Evolutionary conservation across 2,329 filamentous ascomycete genomes (phyloP), one percentile per base, ranked within the genome.

Genomic region (Colletotrichum eleusines): DNA sequence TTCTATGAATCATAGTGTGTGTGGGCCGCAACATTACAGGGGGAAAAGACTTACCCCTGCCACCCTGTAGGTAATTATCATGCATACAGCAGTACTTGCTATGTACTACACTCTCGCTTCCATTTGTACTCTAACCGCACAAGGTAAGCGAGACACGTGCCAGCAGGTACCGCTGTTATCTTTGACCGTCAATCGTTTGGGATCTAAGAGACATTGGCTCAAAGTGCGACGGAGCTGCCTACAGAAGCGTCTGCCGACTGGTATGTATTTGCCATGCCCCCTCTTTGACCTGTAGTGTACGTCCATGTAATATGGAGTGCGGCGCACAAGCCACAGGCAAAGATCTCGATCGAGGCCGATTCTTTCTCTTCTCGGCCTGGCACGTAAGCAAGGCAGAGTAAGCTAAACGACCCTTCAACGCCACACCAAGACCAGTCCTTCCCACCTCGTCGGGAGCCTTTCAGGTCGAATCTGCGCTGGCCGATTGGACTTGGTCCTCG

Each of bases 341-440:
- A 33, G 69, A 71, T 71, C 69, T 71, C 69, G 69, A 71, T 71
- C 64, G 44, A 12, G 51, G 58, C 14, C 59, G 59, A 71, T 69
- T 59, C 18, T 59, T 71, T 18, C 69, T 57, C 28, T 69, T 68
- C 46, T 71, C 65, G 59, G 69, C 35, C 33, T 71, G 59, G 53
- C 31, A 59, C 40, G 58, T 69, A 46, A 62, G 44, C 64, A 63
- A 62, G 57, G 42, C 35, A 62, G 63, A 54, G 58, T 53, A 38
- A 28, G 64, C 59, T 54, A 53, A 26, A 63, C 18, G 44, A 69
- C 59, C 51, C 58, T 68, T 68, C 31, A 44, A 54, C 68, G 58
- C 68, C 68, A 71, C 64, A 53, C 38, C 42, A 63, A 48, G 31
- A 35, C 53, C 58, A 5, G 42, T 55, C 63, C 65, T 14, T 44